Evolutionary conservation across 2,329 filamentous ascomycete genomes (phyloP), one percentile per base, ranked within the genome.

Genomic region (Chaetomiaceae sp.): DNA sequence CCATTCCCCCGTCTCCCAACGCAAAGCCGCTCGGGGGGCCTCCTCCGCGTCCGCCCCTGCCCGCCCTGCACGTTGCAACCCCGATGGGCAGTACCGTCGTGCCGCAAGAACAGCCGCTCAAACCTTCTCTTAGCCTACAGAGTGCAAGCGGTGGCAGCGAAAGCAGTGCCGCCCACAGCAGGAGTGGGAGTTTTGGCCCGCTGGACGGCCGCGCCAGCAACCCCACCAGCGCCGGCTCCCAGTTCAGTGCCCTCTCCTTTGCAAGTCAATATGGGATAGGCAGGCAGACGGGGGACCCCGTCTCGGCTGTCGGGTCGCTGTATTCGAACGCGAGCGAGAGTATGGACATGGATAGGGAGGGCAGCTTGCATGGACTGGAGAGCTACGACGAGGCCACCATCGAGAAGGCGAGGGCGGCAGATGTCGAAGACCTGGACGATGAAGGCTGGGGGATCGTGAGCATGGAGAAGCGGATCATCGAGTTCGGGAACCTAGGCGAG

Each of bases 381-480:
- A 84, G 82, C 2, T 84, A 96, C 53, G 90, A 95, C 60, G 85
- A 91, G 69, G 71, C 95, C 63, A 87, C 82, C 45, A 69, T 94
- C 41, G 90, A 96, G 61, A 90, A 86, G 69, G 90, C 90, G 32
- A 80, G 89, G 58, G 87, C 85, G 21, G 73, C 92, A 34, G 94
- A 99, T 69, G 92, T 96, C 4, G 92, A 96, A 64, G 92, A 97
- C 61, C 73, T 99, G 44, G 92, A 97, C 66, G 91, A 96, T 64
- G 89, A 95, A 58, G 90, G 90, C 18, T 99, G 94, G 94, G 84
- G 88, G 66, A 91, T 95, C 47, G 94, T 92, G 10, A 95, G 90
- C 66, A 81, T 88, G 68, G 89, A 95, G 67, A 87, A 89, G 61
- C 82, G 90, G 63, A 95, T 99, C 57, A 77, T 88, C 45, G 90